Evolutionary conservation across 352 stramenopile genomes (phyloP).

Genomic region (Globisporangium paddicum): DNA sequence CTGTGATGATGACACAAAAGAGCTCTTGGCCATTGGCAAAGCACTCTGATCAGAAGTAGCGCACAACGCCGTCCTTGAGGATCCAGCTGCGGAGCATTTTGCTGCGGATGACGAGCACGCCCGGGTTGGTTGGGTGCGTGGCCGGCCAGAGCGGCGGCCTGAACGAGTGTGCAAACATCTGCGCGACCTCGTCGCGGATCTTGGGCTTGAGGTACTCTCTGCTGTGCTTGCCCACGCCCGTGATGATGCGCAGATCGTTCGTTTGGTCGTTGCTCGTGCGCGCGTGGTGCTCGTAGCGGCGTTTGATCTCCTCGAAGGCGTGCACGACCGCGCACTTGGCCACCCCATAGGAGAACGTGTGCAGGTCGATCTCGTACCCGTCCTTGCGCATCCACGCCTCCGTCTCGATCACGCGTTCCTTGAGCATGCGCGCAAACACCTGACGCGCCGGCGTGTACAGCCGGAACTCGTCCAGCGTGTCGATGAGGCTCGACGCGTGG

Average conservation of each 20-base stretch:
- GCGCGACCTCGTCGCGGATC: slow-evolving; percentile 42
- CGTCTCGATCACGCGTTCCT: slow-evolving; percentile 28
- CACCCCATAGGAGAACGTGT: slow-evolving; percentile 58
- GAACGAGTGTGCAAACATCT: slow-evolving; percentile 48
- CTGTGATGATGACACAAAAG: not conserved
- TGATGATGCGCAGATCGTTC: slow-evolving; percentile 66
- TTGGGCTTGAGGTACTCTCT: slow-evolving; percentile 56
- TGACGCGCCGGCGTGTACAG: slow-evolving; percentile 41
- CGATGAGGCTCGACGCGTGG: slow-evolving; percentile 51
- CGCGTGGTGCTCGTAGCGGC: slow-evolving; percentile 18
- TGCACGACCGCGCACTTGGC: slow-evolving; percentile 70
- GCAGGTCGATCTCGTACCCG: slow-evolving; percentile 65
- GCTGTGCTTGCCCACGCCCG: slow-evolving; percentile 59
- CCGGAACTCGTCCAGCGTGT: slow-evolving; percentile 47
- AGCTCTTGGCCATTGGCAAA: not conserved
- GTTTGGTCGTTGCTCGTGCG: slow-evolving; percentile 19
- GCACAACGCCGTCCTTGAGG: slow-evolving; percentile 24
- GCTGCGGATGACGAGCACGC: slow-evolving; percentile 46
- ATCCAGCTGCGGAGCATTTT: slow-evolving; percentile 58
- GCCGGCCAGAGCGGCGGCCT: slow-evolving; percentile 44
- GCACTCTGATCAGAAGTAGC: slow-evolving; percentile 5
- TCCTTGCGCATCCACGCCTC: slow-evolving; percentile 48
- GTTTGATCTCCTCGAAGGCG: slow-evolving; percentile 45
- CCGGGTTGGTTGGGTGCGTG: slow-evolving; percentile 49
- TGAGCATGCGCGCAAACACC: slow-evolving; percentile 45